Conservation (phyloP, 2,329 filamentous ascomycete species). For the Shiraia bambusicola region DNA sequence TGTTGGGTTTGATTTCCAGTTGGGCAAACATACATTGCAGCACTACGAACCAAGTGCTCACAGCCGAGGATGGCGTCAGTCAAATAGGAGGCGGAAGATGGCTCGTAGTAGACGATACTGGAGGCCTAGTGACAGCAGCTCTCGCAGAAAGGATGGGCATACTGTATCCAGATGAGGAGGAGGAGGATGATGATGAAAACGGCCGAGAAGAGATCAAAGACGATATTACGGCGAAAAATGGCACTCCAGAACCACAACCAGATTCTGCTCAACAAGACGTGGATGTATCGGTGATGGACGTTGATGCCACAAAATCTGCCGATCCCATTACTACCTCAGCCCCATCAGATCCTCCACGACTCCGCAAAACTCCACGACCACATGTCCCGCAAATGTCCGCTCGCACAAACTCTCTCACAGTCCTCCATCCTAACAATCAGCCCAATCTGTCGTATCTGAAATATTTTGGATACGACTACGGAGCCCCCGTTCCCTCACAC, state of each 20-base stretch:
- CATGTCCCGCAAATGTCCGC: conserved; percentile 61
- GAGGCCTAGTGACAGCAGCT: conserved; percentile 76
- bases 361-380: conserved; percentile 32
- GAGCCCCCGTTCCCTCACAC: conserved; percentile 64
- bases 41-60: conserved; percentile 42
- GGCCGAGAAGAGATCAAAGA: conserved; percentile 5
- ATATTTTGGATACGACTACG: conserved; percentile 83
- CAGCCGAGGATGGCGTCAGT: conserved; percentile 35
- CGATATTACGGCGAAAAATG: conserved; percentile 5
- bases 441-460: conserved; percentile 84
- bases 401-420: conserved; percentile 72
- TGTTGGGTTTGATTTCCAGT: conserved; percentile 76
- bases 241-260: conserved; percentile 4
- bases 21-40: conserved; percentile 87
- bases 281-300: conserved; percentile 24
- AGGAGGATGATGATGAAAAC: conserved; percentile 32
- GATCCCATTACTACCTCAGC: conserved; percentile 4
- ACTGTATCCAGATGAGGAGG: conserved; percentile 56
- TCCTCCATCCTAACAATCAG: conserved; percentile 80
- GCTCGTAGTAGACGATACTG: conserved; percentile 84
- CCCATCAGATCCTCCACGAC: conserved; percentile 24
- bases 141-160: conserved; percentile 89
- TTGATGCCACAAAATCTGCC: conserved; percentile 8
- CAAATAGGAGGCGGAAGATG: conserved; percentile 62
- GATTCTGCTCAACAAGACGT: conserved; percentile 9